Conservation (phyloP, 139 green algal species). For the Tetradesmus lagerheimii region DNA sequence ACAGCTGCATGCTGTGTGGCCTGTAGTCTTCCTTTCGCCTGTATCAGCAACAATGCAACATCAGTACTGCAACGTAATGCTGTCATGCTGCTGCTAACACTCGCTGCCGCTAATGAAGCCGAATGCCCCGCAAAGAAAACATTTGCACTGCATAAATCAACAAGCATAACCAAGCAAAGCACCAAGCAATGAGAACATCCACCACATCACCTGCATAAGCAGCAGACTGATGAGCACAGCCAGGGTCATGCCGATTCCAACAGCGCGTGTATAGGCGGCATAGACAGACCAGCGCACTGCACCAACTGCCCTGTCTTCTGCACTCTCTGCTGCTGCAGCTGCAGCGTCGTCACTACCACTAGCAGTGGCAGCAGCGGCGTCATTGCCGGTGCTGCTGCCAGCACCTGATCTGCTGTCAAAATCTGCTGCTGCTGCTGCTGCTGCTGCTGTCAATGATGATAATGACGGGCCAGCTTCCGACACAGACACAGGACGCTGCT, state of each 20-base stretch:
- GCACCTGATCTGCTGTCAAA: conserved; percentile 22
- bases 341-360: neutral
- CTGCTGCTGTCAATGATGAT: neutral
- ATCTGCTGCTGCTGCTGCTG: conserved; percentile 35
- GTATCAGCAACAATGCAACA: too few species aligned
- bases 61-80: too few species aligned
- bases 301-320: conserved; percentile 58
- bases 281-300: conserved; percentile 74
- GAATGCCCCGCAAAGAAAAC: too few species aligned
- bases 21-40: too few species aligned
- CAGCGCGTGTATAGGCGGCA: conserved; percentile 57
- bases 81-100: too few species aligned
- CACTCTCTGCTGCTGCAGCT: neutral
- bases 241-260: conserved; percentile 55
- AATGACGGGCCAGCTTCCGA: neutral
- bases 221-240: conserved; percentile 69
- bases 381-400: neutral
- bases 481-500: neutral
- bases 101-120: too few species aligned
- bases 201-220: conserved; percentile 76
- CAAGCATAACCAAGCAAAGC: too few species aligned
- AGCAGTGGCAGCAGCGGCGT: neutral
- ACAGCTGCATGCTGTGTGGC: too few species aligned
- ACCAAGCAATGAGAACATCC: too few species aligned
- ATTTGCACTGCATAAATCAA: too few species aligned